Evolutionary conservation across 441 rosid species (phyloP), one percentile per base, ranked within the genome.

Genomic region (Biscutella laevigata): DNA sequence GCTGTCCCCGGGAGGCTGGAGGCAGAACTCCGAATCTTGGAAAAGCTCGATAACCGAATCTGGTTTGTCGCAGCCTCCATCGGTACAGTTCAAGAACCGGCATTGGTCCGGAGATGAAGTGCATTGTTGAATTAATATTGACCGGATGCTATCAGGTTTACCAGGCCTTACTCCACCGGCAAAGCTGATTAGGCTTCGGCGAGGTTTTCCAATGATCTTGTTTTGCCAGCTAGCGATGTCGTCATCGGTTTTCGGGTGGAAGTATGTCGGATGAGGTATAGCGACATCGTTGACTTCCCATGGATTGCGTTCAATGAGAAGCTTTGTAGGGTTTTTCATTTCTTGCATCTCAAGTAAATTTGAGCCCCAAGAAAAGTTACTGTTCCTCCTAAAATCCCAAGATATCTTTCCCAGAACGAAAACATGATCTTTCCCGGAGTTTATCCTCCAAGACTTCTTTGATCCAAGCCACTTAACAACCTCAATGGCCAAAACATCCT

Each of bases 1-100:
- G 33, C 92, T 86, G 47, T 90, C 94, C 42, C 97, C 97, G 0
- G 88, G 84, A 10, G 95, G 94, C 57, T 84, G 94, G 6, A 84
- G 71, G 70, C 95, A 90, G 72, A 90, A 90, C 48, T 84, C 89
- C 0, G 95, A 84, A 2, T 77, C 84, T 43, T 54, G 46, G 46
- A 86, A 86, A 40, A 82, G 59, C 13, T 80, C 68, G 0, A 74
- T 71, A 15, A 81, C 62, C 0, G 77, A 21, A 28, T 79, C 86
- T 0, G 97, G 91, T 36, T 71, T 49, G 19, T 67, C 63, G 37
- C 95, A 90, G 3, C 56, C 42, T 8, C 91, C 84, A 0, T 63
- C 17, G 1, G 35, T 67, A 54, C 95, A 86, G 7, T 82, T 67
- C 25, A 86, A 49, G 34, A 77, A 70, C 65, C 34, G 59, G 64